Evolutionary conservation across 108 stramenopile genomes (phyloP).

Genomic region (Stephanodiscus triporus): DNA sequence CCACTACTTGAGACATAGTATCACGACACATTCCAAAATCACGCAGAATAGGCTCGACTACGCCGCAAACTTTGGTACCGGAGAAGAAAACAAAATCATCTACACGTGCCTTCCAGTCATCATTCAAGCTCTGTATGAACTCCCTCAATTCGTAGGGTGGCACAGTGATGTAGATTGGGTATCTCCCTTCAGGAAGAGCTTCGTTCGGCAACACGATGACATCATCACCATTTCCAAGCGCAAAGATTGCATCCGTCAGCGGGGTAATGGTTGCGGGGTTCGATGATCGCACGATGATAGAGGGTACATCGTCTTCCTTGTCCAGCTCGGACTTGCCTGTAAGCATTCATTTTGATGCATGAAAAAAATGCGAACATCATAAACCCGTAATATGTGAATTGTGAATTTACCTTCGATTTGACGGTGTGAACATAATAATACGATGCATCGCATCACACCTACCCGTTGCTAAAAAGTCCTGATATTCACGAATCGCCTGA

Average conservation of each 20-base stretch:
- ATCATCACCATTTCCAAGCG: constrained; percentile 72
- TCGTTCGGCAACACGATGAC: constrained; percentile 59
- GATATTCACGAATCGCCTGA: constrained; percentile 60
- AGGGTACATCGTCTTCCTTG: constrained; percentile 65
- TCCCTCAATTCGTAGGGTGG: constrained; percentile 64
- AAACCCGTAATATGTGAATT: not conserved
- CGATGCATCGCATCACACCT: constrained; percentile 7
- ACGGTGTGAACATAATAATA: not conserved
- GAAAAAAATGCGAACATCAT: not conserved
- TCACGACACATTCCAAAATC: constrained; percentile 78
- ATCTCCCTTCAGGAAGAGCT: constrained; percentile 61
- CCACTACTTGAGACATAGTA: constrained; percentile 76
- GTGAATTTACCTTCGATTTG: not conserved
- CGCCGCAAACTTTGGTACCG: constrained; percentile 72
- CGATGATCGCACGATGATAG: constrained; percentile 63
- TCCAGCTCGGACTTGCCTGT: constrained; percentile 63
- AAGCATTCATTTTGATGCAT: not conserved
- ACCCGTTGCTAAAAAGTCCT: constrained; percentile 82
- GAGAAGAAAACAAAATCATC: constrained; percentile 85
- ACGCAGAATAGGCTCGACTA: constrained; percentile 75
- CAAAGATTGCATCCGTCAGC: constrained; percentile 58
- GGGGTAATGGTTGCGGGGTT: constrained; percentile 40
- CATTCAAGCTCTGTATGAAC: constrained; percentile 66
- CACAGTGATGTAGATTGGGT: constrained; percentile 79
- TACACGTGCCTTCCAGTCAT: constrained; percentile 49